These are phyloP conservation scores for Penicillium capsulatum DNA, from an alignment of 2,329 filamentous ascomycete genomes.

Conservation along the genomic window DNA sequence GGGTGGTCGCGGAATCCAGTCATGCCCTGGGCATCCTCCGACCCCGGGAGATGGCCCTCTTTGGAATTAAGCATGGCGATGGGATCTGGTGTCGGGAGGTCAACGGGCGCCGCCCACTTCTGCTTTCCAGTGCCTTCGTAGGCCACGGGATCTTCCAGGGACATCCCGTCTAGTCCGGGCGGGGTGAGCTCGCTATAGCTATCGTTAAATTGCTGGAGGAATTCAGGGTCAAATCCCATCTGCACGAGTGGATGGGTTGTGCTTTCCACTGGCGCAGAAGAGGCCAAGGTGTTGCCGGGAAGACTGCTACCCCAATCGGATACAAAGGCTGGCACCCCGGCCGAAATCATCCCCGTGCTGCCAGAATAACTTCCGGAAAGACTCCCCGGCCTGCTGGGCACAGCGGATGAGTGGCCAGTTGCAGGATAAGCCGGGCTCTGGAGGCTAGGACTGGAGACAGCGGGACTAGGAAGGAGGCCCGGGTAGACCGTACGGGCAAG, in stretches of 20 bases:
- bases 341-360: conserved; percentile 30
- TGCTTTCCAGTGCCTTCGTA: conserved; percentile 13
- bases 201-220: conserved; percentile 35
- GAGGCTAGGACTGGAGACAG: conserved; percentile 29
- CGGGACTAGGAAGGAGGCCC: conserved; percentile 24
- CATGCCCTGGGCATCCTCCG: conserved; percentile 14
- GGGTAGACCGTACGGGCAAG: conserved; percentile 23
- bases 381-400: conserved; percentile 35
- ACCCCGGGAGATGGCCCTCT: conserved; percentile 13
- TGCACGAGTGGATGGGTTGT: conserved; percentile 34
- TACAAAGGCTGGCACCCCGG: conserved; percentile 26
- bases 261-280: conserved; percentile 29
- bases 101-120: conserved; percentile 15
- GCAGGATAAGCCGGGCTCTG: conserved; percentile 30
- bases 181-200: conserved; percentile 33
- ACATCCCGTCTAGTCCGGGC: conserved; percentile 28
- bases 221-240: conserved; percentile 39
- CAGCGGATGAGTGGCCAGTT: conserved; percentile 33
- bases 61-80: conserved; percentile 19
- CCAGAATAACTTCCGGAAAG: conserved; percentile 34
- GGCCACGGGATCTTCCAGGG: conserved; percentile 16
- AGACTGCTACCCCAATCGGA: conserved; percentile 34
- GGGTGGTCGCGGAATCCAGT: conserved; percentile 12
- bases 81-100: conserved; percentile 13
- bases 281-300: conserved; percentile 29